These are phyloP conservation scores for Theobroma grandiflorum DNA, from an alignment of 441 rosid genomes.

Conservation along the genomic window DNA sequence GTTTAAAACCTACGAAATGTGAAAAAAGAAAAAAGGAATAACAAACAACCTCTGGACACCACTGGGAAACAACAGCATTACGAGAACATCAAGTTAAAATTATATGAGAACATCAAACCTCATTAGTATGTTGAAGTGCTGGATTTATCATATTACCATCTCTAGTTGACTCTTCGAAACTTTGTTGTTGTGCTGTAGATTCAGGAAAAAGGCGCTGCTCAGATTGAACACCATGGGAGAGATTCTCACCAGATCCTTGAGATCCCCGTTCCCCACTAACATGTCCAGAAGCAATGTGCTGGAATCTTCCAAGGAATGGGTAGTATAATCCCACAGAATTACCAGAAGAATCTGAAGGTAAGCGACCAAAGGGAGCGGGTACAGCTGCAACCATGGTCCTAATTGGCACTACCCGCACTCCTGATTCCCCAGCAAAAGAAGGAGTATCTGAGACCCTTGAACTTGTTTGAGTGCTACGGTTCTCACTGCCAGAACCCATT, in stretches of 20 bases:
- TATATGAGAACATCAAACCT: constrained; percentile 6
- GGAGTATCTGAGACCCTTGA: constrained; percentile 50
- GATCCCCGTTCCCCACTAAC: constrained; percentile 46
- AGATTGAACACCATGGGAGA: constrained; percentile 40
- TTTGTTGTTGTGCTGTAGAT: constrained; percentile 42
- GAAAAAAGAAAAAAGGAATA: not conserved
- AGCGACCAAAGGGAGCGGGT: constrained; percentile 55
- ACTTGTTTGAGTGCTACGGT: constrained; percentile 42
- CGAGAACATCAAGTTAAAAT: not conserved
- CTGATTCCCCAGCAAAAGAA: constrained; percentile 60
- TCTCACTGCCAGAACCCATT: constrained; percentile 45
- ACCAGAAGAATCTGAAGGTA: constrained; percentile 62
- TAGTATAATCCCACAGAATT: constrained; percentile 53
- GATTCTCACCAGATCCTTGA: constrained; percentile 48
- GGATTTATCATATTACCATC: constrained; percentile 51
- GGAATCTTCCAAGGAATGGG: constrained; percentile 67
- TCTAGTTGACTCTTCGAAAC: constrained; percentile 42
- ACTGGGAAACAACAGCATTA: not conserved
- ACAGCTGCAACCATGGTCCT: constrained; percentile 74
- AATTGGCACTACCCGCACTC: constrained; percentile 70
- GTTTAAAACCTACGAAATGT: not conserved
- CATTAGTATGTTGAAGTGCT: not conserved
- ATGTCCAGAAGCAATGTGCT: constrained; percentile 52
- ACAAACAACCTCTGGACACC: not conserved
- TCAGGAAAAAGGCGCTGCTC: constrained; percentile 49